Conservation (phyloP, 2,329 filamentous ascomycete genomes). For the Drechslerella coelobrocha region DNA sequence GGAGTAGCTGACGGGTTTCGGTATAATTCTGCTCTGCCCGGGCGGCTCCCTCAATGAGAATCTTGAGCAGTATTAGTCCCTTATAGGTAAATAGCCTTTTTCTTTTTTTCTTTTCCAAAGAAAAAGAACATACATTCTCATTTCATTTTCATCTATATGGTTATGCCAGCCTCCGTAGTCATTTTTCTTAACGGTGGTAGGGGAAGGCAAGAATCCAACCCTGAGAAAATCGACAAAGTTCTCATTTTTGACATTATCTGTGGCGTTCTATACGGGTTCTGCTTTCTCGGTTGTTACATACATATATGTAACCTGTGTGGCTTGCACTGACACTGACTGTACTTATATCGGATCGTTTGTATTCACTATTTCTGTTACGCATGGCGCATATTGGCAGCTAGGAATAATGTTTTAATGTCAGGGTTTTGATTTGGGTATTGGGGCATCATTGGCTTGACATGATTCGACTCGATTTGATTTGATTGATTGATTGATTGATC, state of each 20-base stretch:
- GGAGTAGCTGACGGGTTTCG: conserved; percentile 44
- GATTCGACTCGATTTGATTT: too few relatives aligned
- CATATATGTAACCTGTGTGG: background rate
- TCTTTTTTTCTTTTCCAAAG: conserved; percentile 1
- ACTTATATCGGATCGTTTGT: background rate
- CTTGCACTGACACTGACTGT: too few relatives aligned
- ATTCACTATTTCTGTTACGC: background rate
- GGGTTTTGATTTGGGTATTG: background rate
- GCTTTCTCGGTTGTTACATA: background rate
- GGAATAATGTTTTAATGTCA: background rate
- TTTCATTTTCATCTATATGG: too few relatives aligned
- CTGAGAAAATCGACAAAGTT: too few relatives aligned
- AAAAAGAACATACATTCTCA: too few relatives aligned
- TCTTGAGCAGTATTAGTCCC: background rate
- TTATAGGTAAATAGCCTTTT: background rate
- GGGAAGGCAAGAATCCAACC: too few relatives aligned
- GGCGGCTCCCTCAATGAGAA: conserved; percentile 16
- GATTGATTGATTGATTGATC: too few relatives aligned
- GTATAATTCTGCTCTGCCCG: conserved; percentile 25
- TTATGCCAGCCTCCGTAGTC: too few relatives aligned
- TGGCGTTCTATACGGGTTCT: too few relatives aligned
- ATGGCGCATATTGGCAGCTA: background rate
- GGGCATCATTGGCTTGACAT: too few relatives aligned
- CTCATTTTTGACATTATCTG: too few relatives aligned
- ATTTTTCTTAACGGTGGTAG: too few relatives aligned